These are phyloP conservation scores for Fusarium vanettenii DNA, from an alignment of 2,329 filamentous ascomycete genomes.

Conservation along the genomic window DNA sequence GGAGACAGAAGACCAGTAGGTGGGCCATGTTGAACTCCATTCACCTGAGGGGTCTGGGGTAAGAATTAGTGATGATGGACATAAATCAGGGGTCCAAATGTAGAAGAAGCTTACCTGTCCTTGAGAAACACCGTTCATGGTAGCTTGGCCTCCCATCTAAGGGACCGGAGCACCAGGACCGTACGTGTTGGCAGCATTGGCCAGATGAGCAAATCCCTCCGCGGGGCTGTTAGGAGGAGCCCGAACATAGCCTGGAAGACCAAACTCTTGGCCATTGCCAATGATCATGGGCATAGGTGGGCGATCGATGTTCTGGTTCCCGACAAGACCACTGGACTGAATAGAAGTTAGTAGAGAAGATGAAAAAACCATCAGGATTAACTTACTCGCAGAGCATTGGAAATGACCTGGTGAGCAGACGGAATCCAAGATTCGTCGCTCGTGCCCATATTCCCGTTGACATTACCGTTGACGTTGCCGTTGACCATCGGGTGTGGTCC, in stretches of 20 bases:
- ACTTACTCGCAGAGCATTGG: conserved; percentile 36
- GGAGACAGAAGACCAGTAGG: conserved; percentile 10
- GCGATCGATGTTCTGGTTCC: neutral
- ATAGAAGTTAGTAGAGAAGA: neutral
- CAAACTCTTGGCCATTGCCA: neutral
- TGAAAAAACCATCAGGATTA: neutral
- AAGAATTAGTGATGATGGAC: conserved; percentile 8
- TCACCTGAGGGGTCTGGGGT: neutral
- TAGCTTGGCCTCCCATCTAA: conserved; percentile 41
- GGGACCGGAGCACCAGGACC: conserved; percentile 18
- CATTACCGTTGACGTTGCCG: neutral
- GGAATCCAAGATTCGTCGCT: conserved; percentile 36
- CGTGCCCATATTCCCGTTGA: neutral
- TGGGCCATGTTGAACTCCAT: neutral
- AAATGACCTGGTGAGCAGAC: conserved; percentile 38
- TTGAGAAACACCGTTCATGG: neutral
- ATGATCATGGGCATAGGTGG: neutral
- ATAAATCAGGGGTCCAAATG: neutral
- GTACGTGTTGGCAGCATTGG: neutral
- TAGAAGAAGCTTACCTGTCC: conserved; percentile 14
- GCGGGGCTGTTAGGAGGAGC: conserved; percentile 33
- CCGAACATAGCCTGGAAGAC: neutral
- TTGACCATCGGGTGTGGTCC: conserved; percentile 6
- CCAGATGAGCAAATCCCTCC: neutral
- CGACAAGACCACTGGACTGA: conserved; percentile 22